These are phyloP conservation scores for Moelleriella libera DNA, from an alignment of 2,329 filamentous ascomycete genomes.

Conservation along the genomic window DNA sequence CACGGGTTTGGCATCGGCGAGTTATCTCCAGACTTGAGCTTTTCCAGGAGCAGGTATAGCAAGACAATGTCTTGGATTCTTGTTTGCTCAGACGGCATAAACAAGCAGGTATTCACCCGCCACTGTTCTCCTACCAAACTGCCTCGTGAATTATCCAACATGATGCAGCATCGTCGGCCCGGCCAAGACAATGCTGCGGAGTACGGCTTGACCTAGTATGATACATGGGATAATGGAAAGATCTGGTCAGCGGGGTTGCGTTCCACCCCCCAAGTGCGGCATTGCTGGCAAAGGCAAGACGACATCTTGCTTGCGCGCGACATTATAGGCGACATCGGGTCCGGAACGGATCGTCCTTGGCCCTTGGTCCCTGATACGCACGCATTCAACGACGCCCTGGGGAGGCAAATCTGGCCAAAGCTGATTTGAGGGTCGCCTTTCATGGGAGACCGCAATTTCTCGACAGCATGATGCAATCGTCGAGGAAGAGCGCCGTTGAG, in stretches of 20 bases:
- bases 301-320: background rate
- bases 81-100: background rate
- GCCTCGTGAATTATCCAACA: background rate
- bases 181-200: background rate
- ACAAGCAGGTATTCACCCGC: background rate
- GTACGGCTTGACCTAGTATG: background rate
- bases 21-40: background rate
- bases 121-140: background rate
- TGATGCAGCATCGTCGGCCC: background rate
- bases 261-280: background rate
- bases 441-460: background rate
- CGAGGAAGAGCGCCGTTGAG: background rate
- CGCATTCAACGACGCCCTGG: no score
- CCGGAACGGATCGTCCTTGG: background rate
- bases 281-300: background rate
- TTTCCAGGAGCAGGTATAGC: background rate
- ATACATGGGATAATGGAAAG: background rate
- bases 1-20: background rate
- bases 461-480: background rate
- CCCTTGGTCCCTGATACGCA: background rate
- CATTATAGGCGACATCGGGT: background rate
- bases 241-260: background rate
- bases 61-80: conserved; percentile 1
- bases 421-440: background rate
- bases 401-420: no score